Evolutionary conservation across 2,329 filamentous ascomycete species (phyloP).

Genomic region (Colletotrichum tabaci): DNA sequence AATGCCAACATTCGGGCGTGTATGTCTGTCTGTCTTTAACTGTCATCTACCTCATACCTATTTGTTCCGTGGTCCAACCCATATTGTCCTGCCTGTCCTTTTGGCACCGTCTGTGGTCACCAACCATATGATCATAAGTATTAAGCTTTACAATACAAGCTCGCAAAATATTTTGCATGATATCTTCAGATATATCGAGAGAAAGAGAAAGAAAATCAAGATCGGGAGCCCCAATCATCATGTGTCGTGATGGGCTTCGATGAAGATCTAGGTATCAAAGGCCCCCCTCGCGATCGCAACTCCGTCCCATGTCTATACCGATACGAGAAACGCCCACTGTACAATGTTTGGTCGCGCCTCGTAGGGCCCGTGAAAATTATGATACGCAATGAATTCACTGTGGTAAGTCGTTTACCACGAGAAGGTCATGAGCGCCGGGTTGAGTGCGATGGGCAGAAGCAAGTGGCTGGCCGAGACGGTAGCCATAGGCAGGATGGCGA

Average conservation of each 20-base stretch:
- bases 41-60: conserved; percentile 24
- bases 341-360: conserved; percentile 27
- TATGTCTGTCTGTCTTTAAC: background rate
- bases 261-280: conserved; percentile 38
- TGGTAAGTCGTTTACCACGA: conserved; percentile 71
- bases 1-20: conserved; percentile 7
- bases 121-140: conserved; percentile 5
- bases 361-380: conserved; percentile 32
- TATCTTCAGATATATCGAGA: conserved; percentile 8
- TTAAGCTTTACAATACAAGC: conserved; percentile 32
- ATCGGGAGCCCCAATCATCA: conserved; percentile 14
- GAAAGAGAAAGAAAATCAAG: conserved; percentile 9
- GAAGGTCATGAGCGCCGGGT: conserved; percentile 86
- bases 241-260: conserved; percentile 31
- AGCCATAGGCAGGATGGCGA: conserved; percentile 83
- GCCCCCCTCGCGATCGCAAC: conserved; percentile 17
- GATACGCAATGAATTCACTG: background rate
- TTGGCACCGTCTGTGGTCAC: background rate
- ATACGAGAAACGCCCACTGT: conserved; percentile 33
- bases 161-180: conserved; percentile 13
- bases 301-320: conserved; percentile 40
- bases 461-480: conserved; percentile 80
- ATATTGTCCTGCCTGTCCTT: background rate
- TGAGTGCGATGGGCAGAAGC: conserved; percentile 79
- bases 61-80: background rate